Evolutionary conservation across 768 basidiomycete species (phyloP).

Genomic region (Lactarius hatsudake): DNA sequence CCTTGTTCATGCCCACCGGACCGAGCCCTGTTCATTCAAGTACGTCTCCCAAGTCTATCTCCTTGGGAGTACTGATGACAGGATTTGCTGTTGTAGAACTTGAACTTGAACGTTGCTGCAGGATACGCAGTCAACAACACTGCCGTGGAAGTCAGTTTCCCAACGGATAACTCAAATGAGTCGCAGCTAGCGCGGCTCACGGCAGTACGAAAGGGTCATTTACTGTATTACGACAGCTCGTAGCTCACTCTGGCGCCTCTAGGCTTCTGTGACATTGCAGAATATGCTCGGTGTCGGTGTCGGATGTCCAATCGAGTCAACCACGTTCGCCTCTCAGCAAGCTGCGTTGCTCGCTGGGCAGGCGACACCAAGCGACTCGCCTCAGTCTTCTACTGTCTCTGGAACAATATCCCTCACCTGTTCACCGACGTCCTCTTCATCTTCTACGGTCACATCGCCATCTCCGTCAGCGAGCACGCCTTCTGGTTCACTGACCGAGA

Average conservation of each 20-base stretch:
- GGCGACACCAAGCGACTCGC: neutral
- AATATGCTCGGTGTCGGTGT: conserved; percentile 31
- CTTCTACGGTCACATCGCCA: neutral
- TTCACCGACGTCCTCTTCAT: neutral
- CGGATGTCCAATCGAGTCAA: conserved; percentile 29
- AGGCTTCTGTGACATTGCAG: conserved; percentile 30
- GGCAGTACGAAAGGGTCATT: conserved; percentile 5
- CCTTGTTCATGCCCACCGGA: conserved; percentile 42
- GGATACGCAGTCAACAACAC: conserved; percentile 35
- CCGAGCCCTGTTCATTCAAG: conserved; percentile 34
- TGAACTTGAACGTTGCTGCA: conserved; percentile 34
- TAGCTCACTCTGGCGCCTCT: neutral
- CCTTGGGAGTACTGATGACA: too few relatives aligned
- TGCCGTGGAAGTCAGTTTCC: conserved; percentile 29
- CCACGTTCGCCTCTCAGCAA: conserved; percentile 23
- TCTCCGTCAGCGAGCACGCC: neutral
- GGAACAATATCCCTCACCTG: neutral
- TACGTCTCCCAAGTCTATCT: conserved; percentile 19
- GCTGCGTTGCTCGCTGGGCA: neutral
- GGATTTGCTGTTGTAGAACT: conserved; percentile 10
- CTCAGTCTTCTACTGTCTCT: neutral
- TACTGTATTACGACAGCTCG: neutral
- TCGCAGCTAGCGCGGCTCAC: conserved; percentile 28
- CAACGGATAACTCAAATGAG: conserved; percentile 26
- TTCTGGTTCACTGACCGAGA: neutral